phyloP scores from a whole-genome alignment of 176 grass and related monocot species.

The Miscanthus lutarioriparius region DNA sequence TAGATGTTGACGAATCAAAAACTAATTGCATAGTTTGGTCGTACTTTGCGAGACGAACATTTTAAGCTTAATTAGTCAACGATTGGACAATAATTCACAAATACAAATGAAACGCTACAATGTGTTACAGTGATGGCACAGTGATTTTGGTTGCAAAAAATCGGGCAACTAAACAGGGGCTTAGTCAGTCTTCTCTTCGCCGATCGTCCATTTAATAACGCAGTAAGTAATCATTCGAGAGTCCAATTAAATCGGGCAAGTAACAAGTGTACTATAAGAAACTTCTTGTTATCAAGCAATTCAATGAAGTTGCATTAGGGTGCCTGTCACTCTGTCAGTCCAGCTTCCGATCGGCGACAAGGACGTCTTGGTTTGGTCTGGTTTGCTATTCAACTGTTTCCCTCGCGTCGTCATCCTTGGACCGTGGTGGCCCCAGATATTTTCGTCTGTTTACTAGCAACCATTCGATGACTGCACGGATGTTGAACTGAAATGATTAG shows the following conservation, averaged over 20 bases:
- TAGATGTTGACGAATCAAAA: too few relatives aligned
- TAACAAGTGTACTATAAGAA: background rate
- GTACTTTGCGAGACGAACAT: too few relatives aligned
- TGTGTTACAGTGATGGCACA: too few relatives aligned
- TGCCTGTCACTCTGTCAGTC: background rate
- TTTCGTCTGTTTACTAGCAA: background rate
- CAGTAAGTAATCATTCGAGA: background rate
- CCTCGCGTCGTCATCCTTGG: background rate
- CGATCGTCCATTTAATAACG: background rate
- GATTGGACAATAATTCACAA: too few relatives aligned
- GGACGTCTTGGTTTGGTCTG: background rate
- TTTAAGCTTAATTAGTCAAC: too few relatives aligned
- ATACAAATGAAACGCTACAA: too few relatives aligned
- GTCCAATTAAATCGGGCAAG: background rate
- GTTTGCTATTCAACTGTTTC: background rate
- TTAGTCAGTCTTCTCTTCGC: background rate
- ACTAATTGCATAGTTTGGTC: too few relatives aligned
- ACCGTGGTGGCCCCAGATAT: background rate
- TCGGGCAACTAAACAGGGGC: too few relatives aligned
- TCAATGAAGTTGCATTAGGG: background rate
- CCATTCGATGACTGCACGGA: background rate
- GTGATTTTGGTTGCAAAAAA: too few relatives aligned
- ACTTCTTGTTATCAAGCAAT: background rate
- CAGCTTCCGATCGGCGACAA: background rate
- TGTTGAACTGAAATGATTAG: background rate